These are phyloP conservation scores for Lachnellula subtilissima DNA, from an alignment of 2,329 filamentous ascomycete species.

Conservation along the genomic window DNA sequence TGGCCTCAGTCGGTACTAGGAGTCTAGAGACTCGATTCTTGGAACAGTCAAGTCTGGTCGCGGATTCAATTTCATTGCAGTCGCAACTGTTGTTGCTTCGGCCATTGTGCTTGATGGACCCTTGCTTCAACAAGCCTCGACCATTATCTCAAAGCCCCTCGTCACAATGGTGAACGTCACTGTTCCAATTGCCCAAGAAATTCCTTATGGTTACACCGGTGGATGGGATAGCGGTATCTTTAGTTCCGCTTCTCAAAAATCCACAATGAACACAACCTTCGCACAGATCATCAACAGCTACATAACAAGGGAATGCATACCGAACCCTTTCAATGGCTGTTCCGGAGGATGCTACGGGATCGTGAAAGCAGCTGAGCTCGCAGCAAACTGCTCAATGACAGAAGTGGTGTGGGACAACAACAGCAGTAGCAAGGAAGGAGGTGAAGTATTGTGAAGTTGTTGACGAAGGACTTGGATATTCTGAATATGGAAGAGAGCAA, in stretches of 20 bases:
- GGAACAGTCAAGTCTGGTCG: conserved; percentile 1
- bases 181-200: background rate
- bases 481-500: background rate
- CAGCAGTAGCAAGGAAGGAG: background rate
- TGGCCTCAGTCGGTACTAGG: conserved; percentile 3
- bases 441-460: conserved; percentile 6
- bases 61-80: conserved; percentile 1
- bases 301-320: background rate
- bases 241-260: background rate
- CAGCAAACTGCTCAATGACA: background rate
- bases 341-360: background rate
- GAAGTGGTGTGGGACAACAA: background rate
- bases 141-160: background rate
- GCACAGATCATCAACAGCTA: background rate
- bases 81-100: conserved; percentile 1
- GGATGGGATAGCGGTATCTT: background rate
- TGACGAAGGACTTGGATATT: background rate
- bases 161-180: background rate
- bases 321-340: background rate
- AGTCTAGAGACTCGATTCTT: background rate
- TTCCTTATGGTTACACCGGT: background rate
- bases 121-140: conserved; percentile 6
- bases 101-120: conserved; percentile 1
- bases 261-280: background rate
- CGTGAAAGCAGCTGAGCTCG: background rate